phyloP scores from a whole-genome alignment of 73 alveolate species.

The Paramecium biaurelia region DNA sequence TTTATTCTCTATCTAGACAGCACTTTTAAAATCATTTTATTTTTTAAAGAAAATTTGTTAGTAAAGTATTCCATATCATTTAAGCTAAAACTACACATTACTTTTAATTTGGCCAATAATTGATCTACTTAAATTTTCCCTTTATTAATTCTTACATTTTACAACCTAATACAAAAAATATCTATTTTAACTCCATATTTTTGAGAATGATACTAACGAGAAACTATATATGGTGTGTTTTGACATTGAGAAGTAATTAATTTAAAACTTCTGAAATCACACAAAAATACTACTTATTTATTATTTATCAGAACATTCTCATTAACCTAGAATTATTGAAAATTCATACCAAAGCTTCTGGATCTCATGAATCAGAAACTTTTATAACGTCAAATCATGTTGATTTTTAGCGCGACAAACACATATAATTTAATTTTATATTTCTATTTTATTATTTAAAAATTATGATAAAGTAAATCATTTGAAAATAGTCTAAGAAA shows the following conservation, averaged over 20 bases:
- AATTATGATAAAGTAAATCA: no score
- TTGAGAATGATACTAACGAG: conserved; percentile 83
- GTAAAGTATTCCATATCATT: conserved; percentile 1
- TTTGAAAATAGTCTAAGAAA: neutral
- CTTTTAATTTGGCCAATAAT: conserved; percentile 58
- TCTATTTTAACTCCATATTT: conserved; percentile 75
- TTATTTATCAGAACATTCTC: neutral
- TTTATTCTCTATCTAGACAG: neutral
- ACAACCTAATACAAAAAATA: conserved; percentile 90
- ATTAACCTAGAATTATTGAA: conserved; percentile 64
- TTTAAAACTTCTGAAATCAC: conserved; percentile 87
- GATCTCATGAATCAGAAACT: conserved; percentile 73
- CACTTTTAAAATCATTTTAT: neutral
- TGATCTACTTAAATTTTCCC: conserved; percentile 83
- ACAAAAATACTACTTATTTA: conserved; percentile 56
- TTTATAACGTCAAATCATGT: conserved; percentile 69
- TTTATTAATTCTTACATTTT: conserved; percentile 80
- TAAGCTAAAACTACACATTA: conserved; percentile 59
- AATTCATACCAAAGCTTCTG: conserved; percentile 75
- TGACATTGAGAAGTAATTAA: neutral
- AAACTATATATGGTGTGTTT: conserved; percentile 83
- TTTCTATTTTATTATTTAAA: neutral
- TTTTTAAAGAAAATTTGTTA: neutral
- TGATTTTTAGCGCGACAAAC: neutral
- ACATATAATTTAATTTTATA: neutral